phyloP scores from a whole-genome alignment of 192 early-diverging fungal genomes.

The Podila minutissima region DNA sequence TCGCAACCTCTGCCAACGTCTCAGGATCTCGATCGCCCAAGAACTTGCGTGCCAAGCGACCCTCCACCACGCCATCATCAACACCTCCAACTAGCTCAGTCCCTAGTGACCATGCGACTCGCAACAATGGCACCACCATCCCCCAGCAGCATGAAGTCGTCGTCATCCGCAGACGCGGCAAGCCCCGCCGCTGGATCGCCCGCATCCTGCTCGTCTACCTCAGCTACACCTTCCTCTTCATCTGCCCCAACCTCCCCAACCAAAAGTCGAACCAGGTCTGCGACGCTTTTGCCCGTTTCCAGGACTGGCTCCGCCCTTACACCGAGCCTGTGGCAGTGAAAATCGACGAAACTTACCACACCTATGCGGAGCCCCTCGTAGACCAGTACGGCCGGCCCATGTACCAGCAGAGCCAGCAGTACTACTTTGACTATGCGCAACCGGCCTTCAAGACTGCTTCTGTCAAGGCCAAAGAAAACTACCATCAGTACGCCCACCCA shows the following conservation, averaged over 20 bases:
- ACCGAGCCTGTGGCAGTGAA: conserved; percentile 12
- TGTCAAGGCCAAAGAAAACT: conserved; percentile 17
- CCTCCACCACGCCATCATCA: not conserved
- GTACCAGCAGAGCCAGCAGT: conserved; percentile 22
- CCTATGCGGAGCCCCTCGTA: conserved; percentile 29
- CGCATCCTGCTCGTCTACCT: conserved; percentile 24
- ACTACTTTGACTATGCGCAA: conserved; percentile 18
- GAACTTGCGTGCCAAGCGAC: not conserved
- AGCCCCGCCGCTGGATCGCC: conserved; percentile 6
- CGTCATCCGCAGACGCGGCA: too few relatives aligned
- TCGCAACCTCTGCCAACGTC: not conserved
- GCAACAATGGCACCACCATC: too few relatives aligned
- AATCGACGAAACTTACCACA: conserved; percentile 24
- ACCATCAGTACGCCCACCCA: conserved; percentile 34
- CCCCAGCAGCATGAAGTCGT: too few relatives aligned
- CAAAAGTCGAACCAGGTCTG: conserved; percentile 13
- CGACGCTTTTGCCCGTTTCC: not conserved
- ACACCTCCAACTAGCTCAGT: not conserved
- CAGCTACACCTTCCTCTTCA: conserved; percentile 37
- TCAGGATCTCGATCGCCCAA: not conserved
- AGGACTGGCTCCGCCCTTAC: conserved; percentile 36
- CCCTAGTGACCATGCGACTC: too few relatives aligned
- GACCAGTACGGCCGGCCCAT: conserved; percentile 39
- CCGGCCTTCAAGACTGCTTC: conserved; percentile 24
- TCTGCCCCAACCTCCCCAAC: conserved; percentile 16